These are phyloP conservation scores for Calonectria pseudoturangicola DNA, from an alignment of 2,329 filamentous ascomycete genomes.

Conservation along the genomic window DNA sequence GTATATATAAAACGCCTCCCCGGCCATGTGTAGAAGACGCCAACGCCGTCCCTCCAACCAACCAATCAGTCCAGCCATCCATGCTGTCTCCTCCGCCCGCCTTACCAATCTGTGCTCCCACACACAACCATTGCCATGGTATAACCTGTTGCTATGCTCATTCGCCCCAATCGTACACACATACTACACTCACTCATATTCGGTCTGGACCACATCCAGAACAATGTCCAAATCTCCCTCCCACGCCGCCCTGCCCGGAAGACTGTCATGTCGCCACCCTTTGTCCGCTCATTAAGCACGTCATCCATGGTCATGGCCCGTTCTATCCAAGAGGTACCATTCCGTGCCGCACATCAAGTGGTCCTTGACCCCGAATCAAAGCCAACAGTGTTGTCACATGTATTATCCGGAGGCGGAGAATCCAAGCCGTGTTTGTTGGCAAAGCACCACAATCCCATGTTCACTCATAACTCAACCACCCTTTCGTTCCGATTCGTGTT, in stretches of 20 bases:
- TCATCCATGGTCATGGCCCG: slow-evolving; percentile 34
- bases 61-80: slow-evolving; percentile 45
- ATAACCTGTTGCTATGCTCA: slow-evolving; percentile 46
- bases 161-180: slow-evolving; percentile 52
- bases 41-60: slow-evolving; percentile 52
- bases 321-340: slow-evolving; percentile 52
- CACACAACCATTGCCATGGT: slow-evolving; percentile 44
- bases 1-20: slow-evolving; percentile 55
- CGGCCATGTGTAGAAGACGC: slow-evolving; percentile 55
- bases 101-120: slow-evolving; percentile 51
- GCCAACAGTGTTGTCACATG: slow-evolving; percentile 1
- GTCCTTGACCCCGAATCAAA: slow-evolving; percentile 17
- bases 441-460: slow-evolving; percentile 21
- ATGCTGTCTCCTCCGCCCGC: slow-evolving; percentile 36
- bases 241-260: slow-evolving; percentile 31
- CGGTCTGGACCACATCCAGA: slow-evolving; percentile 51
- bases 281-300: slow-evolving; percentile 37
- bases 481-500: slow-evolving; percentile 77
- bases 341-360: slow-evolving; percentile 42
- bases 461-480: slow-evolving; percentile 69
- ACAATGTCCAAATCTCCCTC: slow-evolving; percentile 51
- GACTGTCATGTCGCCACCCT: slow-evolving; percentile 36
- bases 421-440: not conserved
- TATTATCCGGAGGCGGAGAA: not conserved
- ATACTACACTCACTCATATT: slow-evolving; percentile 46